phyloP scores from a whole-genome alignment of 2,329 filamentous ascomycete genomes.

The Aspergillus neoniger region DNA sequence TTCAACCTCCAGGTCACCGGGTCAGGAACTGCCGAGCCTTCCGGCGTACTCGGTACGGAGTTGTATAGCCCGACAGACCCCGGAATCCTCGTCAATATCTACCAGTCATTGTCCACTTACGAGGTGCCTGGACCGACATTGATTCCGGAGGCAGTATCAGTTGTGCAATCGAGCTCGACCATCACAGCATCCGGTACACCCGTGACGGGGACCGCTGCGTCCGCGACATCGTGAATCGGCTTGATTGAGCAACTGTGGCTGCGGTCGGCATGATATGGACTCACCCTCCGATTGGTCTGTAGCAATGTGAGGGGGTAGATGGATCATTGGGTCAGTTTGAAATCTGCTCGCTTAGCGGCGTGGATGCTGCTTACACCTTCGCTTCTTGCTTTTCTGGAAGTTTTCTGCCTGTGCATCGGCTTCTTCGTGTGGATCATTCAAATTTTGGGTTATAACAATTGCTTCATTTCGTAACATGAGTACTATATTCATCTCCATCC shows the following conservation, averaged over 20 bases:
- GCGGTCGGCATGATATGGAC: background rate
- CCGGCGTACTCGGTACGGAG: conserved; percentile 51
- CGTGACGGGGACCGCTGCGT: background rate
- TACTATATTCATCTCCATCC: background rate
- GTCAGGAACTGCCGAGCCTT: conserved; percentile 47
- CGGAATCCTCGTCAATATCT: conserved; percentile 62
- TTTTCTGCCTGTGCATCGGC: background rate
- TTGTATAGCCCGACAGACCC: conserved; percentile 58
- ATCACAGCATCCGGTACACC: conserved; percentile 20
- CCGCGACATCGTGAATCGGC: background rate
- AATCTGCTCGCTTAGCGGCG: background rate
- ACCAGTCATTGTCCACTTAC: conserved; percentile 31
- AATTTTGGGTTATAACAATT: background rate
- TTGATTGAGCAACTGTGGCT: background rate
- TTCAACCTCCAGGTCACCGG: conserved; percentile 61
- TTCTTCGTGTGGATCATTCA: background rate
- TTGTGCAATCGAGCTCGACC: conserved; percentile 19
- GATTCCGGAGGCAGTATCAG: conserved; percentile 15
- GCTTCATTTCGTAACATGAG: background rate
- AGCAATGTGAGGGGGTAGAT: background rate
- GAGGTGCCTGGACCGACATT: conserved; percentile 19
- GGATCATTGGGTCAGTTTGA: background rate
- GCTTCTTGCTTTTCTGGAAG: background rate
- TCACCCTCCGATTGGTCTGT: background rate
- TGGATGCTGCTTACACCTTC: background rate